Evolutionary conservation across 805 yeast species (phyloP), one percentile per base, ranked within the genome.

Genomic region (Komagataella kurtzmanii): DNA sequence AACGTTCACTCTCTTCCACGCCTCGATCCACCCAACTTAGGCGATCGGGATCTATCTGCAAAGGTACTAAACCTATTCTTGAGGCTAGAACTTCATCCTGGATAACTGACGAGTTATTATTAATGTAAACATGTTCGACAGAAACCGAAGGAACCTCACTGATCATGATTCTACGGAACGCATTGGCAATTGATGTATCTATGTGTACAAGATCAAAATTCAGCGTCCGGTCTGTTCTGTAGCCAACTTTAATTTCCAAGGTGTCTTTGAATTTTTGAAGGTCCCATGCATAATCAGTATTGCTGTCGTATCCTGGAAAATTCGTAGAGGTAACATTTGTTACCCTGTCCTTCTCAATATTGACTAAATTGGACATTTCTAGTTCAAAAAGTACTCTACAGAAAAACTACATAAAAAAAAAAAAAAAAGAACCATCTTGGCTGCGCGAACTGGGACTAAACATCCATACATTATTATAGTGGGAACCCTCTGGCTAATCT

Each of bases 61-160:
- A 74, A 40, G 99, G 99, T 49, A 91, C 76, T 57, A 93, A 75
- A 49, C 99, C 99, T 56, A 93, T 82, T 72, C 99, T 81, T 64
- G 88, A 97, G 3, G 99, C 91, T 57, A 93, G 76, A 17, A 93
- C 97, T 71, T 93, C 99, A 66, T 93, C 99, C 67, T 90, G 97
- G 56, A 93, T 88, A 49, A 93, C 97, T 1, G 97, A 88, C 1
- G 99, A 93, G 68, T 93, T 93, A 75, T 88, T 91, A 72, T 85
- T 85, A 54, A 93, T 77, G 64, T 83, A 89, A 17, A 93, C 88
- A 55, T 87, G 80, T 67, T 93, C 99, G 19, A 96, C 85, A 14
- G 99, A 98, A 48, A 91, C 95, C 1, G 93, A 79, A 18, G 99
- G 99, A 45, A 93, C 96, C 65, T 93, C 99, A 1, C 97, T 79